Base-by-base conservation (phyloP, 805 yeast genomes). In the Starmera dryadoides region DNA sequence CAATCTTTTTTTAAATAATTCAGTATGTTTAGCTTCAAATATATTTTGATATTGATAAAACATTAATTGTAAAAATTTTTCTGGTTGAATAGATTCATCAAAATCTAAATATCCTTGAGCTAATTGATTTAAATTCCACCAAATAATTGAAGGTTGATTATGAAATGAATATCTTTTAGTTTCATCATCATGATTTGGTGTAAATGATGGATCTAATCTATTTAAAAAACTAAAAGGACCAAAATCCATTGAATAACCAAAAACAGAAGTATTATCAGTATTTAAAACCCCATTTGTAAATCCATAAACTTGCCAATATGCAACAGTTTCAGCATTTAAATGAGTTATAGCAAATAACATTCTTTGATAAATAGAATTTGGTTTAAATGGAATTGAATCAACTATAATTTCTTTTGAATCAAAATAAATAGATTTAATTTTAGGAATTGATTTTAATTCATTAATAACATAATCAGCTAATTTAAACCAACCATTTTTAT, bases 221-320 rank as follows among this genome's bases (percentile, higher is more conserved):
- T 89, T 96, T 82, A 89, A 73, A 43, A 88, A 83, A 16, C 94
- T 85, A 63, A 86, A 93, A 1, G 98, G 98, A 3, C 98, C 98
- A 59, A 82, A 93, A 60, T 91, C 98, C 60, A 93, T 75, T 0
- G 95, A 76, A 10, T 88, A 64, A 0, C 98, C 98, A 33, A 82
- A 53, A n/a, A 91, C 70, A 0, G 96, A 86, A 1, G 96, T 86
- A 55, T 91, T 91, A 55, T 91, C 98, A 0, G 98, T 89, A 58
- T 91, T 91, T 40, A 93, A 65, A 4, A 93, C 98, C 12, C 98
- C 98, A 53, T 91, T 93, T 48, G 89, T 59, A 52, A 91, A 89
- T 3, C 97, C 98, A 60, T 88, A 91, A 0, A 83, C 73, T 56
- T 91, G 97, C 86, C 95, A 86, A 47, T 73, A 68, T 2, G 95